Evolutionary conservation across 768 basidiomycete genomes (phyloP).

Genomic region (Suillus tomentosus): DNA sequence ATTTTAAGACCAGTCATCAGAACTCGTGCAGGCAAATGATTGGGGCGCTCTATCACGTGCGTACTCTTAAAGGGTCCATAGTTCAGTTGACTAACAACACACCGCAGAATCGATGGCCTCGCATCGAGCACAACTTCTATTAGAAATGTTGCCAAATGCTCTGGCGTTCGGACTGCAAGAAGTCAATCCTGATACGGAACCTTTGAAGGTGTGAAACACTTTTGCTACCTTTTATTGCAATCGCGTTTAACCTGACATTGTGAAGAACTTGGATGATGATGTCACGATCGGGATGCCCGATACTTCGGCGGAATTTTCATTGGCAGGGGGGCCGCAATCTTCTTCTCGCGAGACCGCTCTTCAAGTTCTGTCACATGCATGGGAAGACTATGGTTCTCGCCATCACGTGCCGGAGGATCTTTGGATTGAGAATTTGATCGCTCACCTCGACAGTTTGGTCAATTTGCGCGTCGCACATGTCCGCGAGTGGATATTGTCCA

Average conservation of each 20-base stretch:
- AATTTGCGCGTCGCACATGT: constrained; percentile 50
- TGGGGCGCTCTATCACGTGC: constrained; percentile 66
- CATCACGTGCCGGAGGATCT: constrained; percentile 38
- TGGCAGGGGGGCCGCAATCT: constrained; percentile 19
- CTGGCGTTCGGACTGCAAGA: constrained; percentile 50
- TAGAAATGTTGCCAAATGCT: constrained; percentile 46
- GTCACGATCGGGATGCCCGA: constrained; percentile 40
- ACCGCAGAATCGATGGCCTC: constrained; percentile 47
- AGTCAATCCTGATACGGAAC: constrained; percentile 46
- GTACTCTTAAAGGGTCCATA: constrained; percentile 18
- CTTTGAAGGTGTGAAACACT: constrained; percentile 45
- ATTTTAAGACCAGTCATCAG: neutral
- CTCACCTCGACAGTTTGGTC: constrained; percentile 42
- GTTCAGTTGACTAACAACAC: neutral
- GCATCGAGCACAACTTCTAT: constrained; percentile 48
- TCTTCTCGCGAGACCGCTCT: constrained; percentile 20
- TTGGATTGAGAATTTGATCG: constrained; percentile 43
- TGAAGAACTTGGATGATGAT: constrained; percentile 57
- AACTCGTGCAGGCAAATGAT: constrained; percentile 51
- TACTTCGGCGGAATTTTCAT: constrained; percentile 39
- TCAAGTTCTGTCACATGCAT: constrained; percentile 27
- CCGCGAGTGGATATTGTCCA: constrained; percentile 51
- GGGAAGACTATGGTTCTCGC: constrained; percentile 36
- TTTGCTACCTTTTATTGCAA: neutral
- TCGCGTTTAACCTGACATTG: neutral